These are phyloP conservation scores for Calonectria fujianensis DNA, from an alignment of 2,329 filamentous ascomycete species.

Conservation along the genomic window DNA sequence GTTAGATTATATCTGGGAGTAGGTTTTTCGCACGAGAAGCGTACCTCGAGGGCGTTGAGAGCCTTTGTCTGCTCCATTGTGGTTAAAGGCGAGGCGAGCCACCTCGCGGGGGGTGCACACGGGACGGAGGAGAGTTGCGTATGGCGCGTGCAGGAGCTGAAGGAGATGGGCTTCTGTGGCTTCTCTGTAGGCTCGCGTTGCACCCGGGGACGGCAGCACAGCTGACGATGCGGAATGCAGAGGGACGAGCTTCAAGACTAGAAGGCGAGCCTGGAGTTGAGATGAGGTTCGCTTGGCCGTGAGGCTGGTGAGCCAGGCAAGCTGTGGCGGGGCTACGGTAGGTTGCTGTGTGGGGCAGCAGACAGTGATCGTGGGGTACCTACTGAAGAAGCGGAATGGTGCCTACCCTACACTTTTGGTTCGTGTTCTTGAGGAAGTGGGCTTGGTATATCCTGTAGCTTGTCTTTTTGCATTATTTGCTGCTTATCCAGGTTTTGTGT, in stretches of 20 bases:
- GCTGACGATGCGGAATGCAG: constrained; percentile 2
- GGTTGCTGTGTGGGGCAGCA: constrained; percentile 28
- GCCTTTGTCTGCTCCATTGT: constrained; percentile 85
- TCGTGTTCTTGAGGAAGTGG: not conserved
- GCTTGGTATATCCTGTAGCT: not conserved
- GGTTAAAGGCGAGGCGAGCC: constrained; percentile 49
- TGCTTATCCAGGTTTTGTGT: not conserved
- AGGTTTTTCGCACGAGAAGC: not conserved
- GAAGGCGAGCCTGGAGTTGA: constrained; percentile 21
- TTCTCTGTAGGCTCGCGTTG: not conserved
- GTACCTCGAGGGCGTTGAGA: constrained; percentile 78
- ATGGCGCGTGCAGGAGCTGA: constrained; percentile 7
- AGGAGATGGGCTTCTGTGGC: not conserved
- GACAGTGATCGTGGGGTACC: constrained; percentile 33
- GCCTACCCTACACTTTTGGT: constrained; percentile 30
- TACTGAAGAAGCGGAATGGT: not conserved
- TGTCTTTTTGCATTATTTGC: not conserved
- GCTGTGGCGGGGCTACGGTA: constrained; percentile 50
- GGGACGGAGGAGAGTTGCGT: constrained; percentile 20
- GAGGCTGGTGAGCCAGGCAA: constrained; percentile 53
- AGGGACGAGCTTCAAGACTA: not conserved
- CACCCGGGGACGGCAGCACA: constrained; percentile 2
- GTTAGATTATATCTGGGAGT: constrained; percentile 12
- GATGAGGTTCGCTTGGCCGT: constrained; percentile 46
- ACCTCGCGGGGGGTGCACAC: constrained; percentile 44